phyloP scores from a whole-genome alignment of 1,284 basidiomycete species.

The Leccinum fallax region DNA sequence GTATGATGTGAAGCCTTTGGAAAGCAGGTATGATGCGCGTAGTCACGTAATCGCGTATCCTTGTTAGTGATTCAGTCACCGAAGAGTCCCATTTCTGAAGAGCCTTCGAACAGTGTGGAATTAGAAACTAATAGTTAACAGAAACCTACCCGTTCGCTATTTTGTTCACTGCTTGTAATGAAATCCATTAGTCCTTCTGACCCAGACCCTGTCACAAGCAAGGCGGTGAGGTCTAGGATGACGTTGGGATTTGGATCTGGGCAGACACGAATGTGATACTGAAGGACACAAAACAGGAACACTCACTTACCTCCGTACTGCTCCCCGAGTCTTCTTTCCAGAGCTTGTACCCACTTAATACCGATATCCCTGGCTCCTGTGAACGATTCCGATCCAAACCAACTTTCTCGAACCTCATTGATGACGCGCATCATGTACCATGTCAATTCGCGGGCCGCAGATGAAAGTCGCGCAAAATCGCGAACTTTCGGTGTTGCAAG shows the following conservation, averaged over 20 bases:
- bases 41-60: conserved; percentile 72
- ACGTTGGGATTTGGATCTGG: conserved; percentile 61
- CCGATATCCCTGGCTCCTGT: conserved; percentile 71
- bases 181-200: conserved; percentile 72
- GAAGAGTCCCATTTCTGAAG: conserved; percentile 80
- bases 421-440: conserved; percentile 71
- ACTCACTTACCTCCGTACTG: conserved; percentile 63
- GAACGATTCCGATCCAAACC: conserved; percentile 68
- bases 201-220: conserved; percentile 68
- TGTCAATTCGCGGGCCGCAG: conserved; percentile 67
- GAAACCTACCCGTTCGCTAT: conserved; percentile 70
- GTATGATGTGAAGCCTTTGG: conserved; percentile 70
- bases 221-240: conserved; percentile 68
- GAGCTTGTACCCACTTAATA: conserved; percentile 66
- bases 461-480: conserved; percentile 69
- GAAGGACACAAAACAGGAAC: conserved; percentile 10
- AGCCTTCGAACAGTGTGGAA: conserved; percentile 47
- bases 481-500: conserved; percentile 56
- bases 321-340: conserved; percentile 63
- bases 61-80: conserved; percentile 66
- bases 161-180: conserved; percentile 73
- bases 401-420: conserved; percentile 68
- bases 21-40: conserved; percentile 70
- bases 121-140: conserved; percentile 16
- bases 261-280: conserved; percentile 11